Evolutionary conservation across 139 green algal species (phyloP), one percentile per base, ranked within the genome.

Genomic region (Edaphochlamys debaryana): DNA sequence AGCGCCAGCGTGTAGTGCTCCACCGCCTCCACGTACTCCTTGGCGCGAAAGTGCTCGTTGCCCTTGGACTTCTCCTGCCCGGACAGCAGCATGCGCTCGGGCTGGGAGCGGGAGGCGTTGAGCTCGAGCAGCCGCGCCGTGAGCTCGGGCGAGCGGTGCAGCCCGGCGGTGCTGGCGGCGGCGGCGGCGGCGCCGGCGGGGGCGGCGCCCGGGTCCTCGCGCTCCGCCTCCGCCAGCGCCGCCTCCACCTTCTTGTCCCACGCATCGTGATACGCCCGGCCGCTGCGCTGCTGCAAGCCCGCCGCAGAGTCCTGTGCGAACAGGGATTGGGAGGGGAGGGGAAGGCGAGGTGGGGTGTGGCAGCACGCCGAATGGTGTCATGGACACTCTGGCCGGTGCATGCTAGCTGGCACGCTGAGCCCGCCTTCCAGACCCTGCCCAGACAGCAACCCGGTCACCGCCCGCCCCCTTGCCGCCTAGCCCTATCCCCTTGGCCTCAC

Each of bases 1-100:
- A 91, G 73, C 36, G 78, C 70, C 41, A 88, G 52, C 13, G 82
- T 91, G 87, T 91, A 91, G 48, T 79, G 72, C 79, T 91, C 87
- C 38, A 91, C 79, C 1, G 87, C 87, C 78, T 81, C 70, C 5
- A 15, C 73, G 52, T 75, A 89, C 70, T 89, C 85, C 40, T 79
- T 72, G 19, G 79, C 79, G 7, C 79, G 82, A 50, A 90, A 90
- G 69, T 78, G 80, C 40, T 90, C 86, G 72, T 90, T 90, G 52
- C 86, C 86, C 76, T 90, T 90, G 37, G 41, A 40, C 69, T 87
- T 87, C 69, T 90, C 80, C 48, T 42, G 4, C 36, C 75, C 62
- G 17, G 69, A 69, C 19, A 87, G 79, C 45, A 34, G 62, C 40
- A 74, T 50, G 11, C 77, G 73, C 86, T 90, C 86, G 29, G 66